A percentile compares a stretch with the other conserved stretches of the same genome.
Conservation (phyloP, 371 early-diverging fungal species). For the Actinomortierella wolfii region DNA sequence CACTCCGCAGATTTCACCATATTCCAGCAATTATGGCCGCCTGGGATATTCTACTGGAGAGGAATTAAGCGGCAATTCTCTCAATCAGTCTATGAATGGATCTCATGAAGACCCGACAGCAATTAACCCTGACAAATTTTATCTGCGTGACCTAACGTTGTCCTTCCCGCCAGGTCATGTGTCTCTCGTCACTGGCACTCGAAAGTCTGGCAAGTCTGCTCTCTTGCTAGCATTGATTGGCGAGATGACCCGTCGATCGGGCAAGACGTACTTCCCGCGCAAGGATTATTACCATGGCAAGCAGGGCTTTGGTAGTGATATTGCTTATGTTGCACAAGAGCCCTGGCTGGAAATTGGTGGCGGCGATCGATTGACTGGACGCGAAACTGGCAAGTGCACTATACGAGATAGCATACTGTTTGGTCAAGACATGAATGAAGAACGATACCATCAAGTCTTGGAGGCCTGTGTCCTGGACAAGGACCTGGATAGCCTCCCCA, state of each 20-base stretch:
- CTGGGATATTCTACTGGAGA: constrained; percentile 9
- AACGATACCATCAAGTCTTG: constrained; percentile 62
- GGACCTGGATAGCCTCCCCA: constrained; percentile 48
- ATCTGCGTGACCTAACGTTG: constrained; percentile 20
- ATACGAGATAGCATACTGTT: constrained; percentile 58
- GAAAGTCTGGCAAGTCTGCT: constrained; percentile 38
- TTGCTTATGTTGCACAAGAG: constrained; percentile 42
- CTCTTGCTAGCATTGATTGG: constrained; percentile 36
- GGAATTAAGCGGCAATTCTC: no score
- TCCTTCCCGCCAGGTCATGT: constrained; percentile 39
- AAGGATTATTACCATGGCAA: constrained; percentile 45
- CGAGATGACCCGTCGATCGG: constrained; percentile 40
- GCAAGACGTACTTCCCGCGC: constrained; percentile 44
- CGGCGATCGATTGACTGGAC: constrained; percentile 19
- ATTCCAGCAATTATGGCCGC: constrained; percentile 5
- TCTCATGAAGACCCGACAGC: background rate
- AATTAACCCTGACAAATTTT: constrained; percentile 11
- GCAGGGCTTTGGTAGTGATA: constrained; percentile 43
- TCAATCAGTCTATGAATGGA: background rate
- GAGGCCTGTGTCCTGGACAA: constrained; percentile 65
- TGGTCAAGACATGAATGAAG: constrained; percentile 51
- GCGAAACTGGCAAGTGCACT: constrained; percentile 34
- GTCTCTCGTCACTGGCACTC: constrained; percentile 42
- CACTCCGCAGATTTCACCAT: constrained; percentile 6
- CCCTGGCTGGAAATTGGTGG: constrained; percentile 47